Conservation (phyloP, 306 rosid species). For the Vigna nakashimae region DNA sequence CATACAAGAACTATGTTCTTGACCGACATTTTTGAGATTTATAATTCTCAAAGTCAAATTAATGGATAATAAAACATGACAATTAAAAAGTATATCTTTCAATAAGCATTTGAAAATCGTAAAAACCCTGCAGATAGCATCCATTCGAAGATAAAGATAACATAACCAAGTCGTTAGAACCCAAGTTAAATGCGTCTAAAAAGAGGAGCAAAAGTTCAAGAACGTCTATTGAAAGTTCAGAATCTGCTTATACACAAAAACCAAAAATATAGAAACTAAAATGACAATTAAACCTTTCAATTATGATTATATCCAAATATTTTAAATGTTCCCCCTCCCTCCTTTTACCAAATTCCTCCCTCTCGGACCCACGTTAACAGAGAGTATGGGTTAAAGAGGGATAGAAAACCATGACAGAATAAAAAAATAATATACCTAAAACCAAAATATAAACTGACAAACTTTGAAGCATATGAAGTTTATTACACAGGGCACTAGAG, state of each 20-base stretch:
- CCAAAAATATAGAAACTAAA: not conserved
- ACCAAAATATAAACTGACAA: conserved; percentile 21
- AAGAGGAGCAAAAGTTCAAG: too few species aligned
- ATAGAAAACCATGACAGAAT: conserved; percentile 50
- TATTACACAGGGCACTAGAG: conserved; percentile 47
- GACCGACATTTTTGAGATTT: not conserved
- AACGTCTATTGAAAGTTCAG: too few species aligned
- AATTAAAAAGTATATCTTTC: not conserved
- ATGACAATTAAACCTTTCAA: not conserved
- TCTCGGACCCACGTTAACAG: not conserved
- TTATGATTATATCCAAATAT: conserved; percentile 30
- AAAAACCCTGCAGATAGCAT: not conserved
- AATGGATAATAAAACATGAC: too few species aligned
- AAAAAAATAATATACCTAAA: conserved; percentile 32
- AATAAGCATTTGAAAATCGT: not conserved
- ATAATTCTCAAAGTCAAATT: too few species aligned
- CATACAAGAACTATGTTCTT: too few species aligned
- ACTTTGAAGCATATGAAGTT: conserved; percentile 30
- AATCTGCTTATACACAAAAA: not conserved
- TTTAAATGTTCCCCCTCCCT: conserved; percentile 22
- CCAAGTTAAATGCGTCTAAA: too few species aligned
- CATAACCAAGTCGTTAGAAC: too few species aligned
- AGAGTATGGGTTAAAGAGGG: conserved; percentile 35
- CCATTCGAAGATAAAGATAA: too few species aligned
- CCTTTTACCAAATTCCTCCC: not conserved